These are phyloP conservation scores for Omphalea diandra DNA, from an alignment of 441 rosid genomes.

Conservation along the genomic window DNA sequence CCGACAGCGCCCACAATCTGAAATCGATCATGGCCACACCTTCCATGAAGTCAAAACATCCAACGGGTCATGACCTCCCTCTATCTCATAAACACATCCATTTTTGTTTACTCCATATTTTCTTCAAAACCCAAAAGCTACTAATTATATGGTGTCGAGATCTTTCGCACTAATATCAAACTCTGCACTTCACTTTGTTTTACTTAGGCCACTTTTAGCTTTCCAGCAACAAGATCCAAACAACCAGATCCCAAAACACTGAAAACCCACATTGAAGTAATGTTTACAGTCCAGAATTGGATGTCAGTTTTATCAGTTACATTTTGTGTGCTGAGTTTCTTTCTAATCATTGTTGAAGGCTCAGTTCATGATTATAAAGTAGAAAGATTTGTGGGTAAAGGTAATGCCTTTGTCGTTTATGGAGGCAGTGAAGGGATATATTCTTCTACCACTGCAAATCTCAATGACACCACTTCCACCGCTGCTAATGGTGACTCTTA, in stretches of 20 bases:
- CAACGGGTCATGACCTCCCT: background rate
- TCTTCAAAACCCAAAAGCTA: too few relatives aligned
- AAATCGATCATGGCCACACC: constrained; percentile 2
- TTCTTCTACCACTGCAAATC: constrained; percentile 47
- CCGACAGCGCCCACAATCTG: background rate
- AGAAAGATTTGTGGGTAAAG: constrained; percentile 69
- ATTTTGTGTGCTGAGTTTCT: constrained; percentile 26
- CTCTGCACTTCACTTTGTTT: background rate
- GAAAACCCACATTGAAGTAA: background rate
- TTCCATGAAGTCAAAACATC: constrained; percentile 9
- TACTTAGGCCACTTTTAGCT: background rate
- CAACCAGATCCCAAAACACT: constrained; percentile 28
- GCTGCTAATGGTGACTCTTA: constrained; percentile 59
- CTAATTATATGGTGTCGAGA: too few relatives aligned
- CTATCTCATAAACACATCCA: too few relatives aligned
- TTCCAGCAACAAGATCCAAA: constrained; percentile 22
- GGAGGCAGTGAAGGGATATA: constrained; percentile 96
- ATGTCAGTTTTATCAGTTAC: constrained; percentile 30
- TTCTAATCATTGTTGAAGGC: constrained; percentile 38
- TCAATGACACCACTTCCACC: constrained; percentile 28
- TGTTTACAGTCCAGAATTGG: constrained; percentile 25
- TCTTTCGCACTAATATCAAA: constrained; percentile 9
- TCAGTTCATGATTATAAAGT: constrained; percentile 83
- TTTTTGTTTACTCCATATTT: too few relatives aligned
- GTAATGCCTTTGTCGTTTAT: constrained; percentile 87